phyloP scores from a whole-genome alignment of 208 protist species.

The Trypanosoma boissoni region DNA sequence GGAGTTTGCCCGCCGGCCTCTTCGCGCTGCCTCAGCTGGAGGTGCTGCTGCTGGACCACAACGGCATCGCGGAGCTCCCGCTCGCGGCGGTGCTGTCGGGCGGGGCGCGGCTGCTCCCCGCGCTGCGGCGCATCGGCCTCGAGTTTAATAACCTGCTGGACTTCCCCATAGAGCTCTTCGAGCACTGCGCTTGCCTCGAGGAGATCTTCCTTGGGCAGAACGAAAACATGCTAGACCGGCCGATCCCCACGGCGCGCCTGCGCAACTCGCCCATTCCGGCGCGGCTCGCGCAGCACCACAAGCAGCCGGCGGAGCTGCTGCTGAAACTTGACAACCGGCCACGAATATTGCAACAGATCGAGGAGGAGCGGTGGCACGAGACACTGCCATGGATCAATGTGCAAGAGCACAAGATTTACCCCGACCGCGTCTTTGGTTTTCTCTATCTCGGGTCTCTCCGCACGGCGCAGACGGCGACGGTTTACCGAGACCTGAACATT shows the following conservation, averaged over 20 bases:
- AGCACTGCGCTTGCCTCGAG: constrained; percentile 45
- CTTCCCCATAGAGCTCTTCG: constrained; percentile 69
- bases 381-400: constrained; percentile 64
- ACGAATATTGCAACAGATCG: constrained; percentile 57
- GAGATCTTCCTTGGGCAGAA: constrained; percentile 70
- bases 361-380: constrained; percentile 38
- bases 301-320: constrained; percentile 19
- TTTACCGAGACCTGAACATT: constrained; percentile 86
- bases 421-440: constrained; percentile 83
- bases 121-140: constrained; percentile 47
- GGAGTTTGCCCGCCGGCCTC: constrained; percentile 47
- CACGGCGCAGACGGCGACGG: constrained; percentile 71
- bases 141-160: constrained; percentile 64
- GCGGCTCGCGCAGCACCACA: not conserved
- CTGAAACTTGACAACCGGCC: constrained; percentile 78
- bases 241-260: constrained; percentile 36
- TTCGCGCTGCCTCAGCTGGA: constrained; percentile 61
- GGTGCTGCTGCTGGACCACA: constrained; percentile 72
- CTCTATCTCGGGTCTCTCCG: constrained; percentile 83
- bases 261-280: constrained; percentile 11
- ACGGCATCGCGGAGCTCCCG: constrained; percentile 33
- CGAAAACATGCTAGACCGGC: constrained; percentile 50
- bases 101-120: constrained; percentile 37
- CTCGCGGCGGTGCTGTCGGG: constrained; percentile 13
- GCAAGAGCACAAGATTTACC: constrained; percentile 87